These are phyloP conservation scores for Tagetes patula DNA, from an alignment of 129 eudicot genomes.

Conservation along the genomic window DNA sequence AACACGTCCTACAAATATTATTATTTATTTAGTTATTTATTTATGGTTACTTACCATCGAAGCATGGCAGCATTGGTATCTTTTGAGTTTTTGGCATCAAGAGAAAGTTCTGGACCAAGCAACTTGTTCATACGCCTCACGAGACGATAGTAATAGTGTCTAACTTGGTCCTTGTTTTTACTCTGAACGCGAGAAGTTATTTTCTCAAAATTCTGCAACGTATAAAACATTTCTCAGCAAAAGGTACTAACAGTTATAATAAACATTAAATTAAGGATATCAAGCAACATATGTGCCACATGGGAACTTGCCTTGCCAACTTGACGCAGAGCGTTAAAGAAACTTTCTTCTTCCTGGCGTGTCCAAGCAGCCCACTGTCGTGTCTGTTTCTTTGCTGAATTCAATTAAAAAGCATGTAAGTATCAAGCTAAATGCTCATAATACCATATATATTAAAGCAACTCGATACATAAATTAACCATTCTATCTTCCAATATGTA, in stretches of 20 bases:
- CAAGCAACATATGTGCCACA: conserved; percentile 18
- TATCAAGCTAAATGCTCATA: not conserved
- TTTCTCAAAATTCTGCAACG: conserved; percentile 84
- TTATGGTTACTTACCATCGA: conserved; percentile 60
- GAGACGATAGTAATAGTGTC: conserved; percentile 95
- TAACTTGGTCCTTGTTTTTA: conserved; percentile 96
- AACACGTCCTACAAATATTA: conserved; percentile 1
- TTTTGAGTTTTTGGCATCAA: conserved; percentile 88
- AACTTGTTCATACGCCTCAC: conserved; percentile 94
- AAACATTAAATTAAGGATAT: not conserved
- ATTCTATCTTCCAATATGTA: conserved; percentile 21
- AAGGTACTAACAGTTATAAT: conserved; percentile 5
- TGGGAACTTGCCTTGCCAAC: conserved; percentile 80
- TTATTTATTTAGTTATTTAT: not conserved
- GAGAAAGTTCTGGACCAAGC: conserved; percentile 79
- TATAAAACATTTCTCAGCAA: conserved; percentile 12
- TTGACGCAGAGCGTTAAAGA: conserved; percentile 88
- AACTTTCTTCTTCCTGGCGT: conserved; percentile 89
- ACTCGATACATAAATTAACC: not conserved
- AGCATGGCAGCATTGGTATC: conserved; percentile 98
- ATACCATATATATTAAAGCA: not conserved
- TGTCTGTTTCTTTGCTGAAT: conserved; percentile 64
- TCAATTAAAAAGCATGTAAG: conserved; percentile 10
- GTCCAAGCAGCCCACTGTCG: conserved; percentile 99
- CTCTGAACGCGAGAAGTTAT: conserved; percentile 84